phyloP scores from a whole-genome alignment of 2,329 filamentous ascomycete species.

The Colletotrichum tropicale region DNA sequence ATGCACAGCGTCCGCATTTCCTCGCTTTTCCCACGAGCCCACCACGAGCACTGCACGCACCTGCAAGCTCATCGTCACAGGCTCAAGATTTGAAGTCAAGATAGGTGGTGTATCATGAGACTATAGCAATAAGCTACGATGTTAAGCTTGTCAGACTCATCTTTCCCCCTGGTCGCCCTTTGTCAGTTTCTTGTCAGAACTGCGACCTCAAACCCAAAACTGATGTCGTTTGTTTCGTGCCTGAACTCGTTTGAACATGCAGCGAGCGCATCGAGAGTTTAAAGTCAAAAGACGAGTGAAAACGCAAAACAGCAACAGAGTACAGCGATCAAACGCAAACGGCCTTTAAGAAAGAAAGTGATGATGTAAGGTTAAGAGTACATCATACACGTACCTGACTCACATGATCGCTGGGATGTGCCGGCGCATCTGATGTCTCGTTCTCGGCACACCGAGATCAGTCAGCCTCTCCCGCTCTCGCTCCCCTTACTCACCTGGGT shows the following conservation, averaged over 20 bases:
- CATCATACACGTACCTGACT: background rate
- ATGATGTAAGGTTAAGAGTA: background rate
- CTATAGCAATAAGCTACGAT: background rate
- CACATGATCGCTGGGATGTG: background rate
- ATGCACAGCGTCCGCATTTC: background rate
- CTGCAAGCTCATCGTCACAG: background rate
- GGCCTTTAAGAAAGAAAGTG: background rate
- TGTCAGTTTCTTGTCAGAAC: background rate
- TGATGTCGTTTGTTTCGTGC: background rate
- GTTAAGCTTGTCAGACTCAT: background rate
- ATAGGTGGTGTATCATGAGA: background rate
- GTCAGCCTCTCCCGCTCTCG: background rate
- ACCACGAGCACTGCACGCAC: background rate
- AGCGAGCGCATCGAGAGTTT: background rate
- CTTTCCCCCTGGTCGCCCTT: background rate
- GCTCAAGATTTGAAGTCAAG: background rate
- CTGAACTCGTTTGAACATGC: background rate
- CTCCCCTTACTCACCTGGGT: background rate
- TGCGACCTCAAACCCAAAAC: background rate
- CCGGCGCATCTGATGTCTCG: background rate
- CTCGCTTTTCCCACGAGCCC: background rate
- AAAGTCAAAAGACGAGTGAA: background rate
- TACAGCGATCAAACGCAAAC: background rate
- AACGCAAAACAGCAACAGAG: background rate
- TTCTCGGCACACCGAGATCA: background rate